phyloP scores from a whole-genome alignment of 176 grass and related monocot genomes.

The Cenchrus americanus region DNA sequence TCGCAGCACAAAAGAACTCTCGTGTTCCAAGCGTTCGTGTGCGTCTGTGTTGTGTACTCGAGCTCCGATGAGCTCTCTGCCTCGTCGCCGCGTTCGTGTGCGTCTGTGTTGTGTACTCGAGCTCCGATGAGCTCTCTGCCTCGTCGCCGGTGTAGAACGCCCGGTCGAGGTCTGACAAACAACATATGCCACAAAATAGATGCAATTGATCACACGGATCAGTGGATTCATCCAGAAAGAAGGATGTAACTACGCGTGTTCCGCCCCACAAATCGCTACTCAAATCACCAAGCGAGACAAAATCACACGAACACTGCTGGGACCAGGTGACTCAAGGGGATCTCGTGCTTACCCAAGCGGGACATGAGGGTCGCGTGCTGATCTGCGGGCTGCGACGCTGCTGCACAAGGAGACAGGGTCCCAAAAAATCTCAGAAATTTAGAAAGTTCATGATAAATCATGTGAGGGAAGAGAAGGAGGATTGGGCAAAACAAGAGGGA shows the following conservation, averaged over 20 bases:
- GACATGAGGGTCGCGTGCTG: constrained; percentile 57
- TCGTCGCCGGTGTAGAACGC: too few relatives aligned
- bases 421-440: not conserved
- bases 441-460: not conserved
- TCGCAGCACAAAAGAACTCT: too few relatives aligned
- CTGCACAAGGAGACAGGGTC: constrained; percentile 14
- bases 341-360: constrained; percentile 43
- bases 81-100: too few relatives aligned
- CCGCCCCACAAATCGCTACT: not conserved
- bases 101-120: too few relatives aligned
- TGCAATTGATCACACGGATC: not conserved
- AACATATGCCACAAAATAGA: constrained; percentile 9
- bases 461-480: not conserved
- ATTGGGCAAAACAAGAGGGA: not conserved
- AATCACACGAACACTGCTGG: not conserved
- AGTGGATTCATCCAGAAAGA: not conserved
- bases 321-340: not conserved
- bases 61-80: too few relatives aligned
- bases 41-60: too few relatives aligned
- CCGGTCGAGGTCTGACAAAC: not conserved
- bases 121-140: too few relatives aligned
- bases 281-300: not conserved
- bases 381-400: constrained; percentile 52
- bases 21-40: too few relatives aligned
- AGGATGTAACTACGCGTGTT: not conserved